Conservation (phyloP, 495 filamentous ascomycete species). For the Neurospora tetraspora region DNA sequence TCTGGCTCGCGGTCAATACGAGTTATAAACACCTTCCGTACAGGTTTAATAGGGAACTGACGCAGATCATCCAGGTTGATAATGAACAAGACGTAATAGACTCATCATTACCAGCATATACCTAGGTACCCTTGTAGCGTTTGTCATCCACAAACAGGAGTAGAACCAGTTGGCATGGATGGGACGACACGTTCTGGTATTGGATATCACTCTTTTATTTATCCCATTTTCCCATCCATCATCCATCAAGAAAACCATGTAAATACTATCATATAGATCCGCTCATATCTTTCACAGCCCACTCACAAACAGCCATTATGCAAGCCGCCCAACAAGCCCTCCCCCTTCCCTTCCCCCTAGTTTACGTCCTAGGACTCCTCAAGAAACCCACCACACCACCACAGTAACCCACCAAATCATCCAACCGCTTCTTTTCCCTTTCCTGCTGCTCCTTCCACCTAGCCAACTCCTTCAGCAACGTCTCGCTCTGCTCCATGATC, state of each 20-base stretch:
- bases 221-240: background rate
- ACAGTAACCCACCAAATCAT: slow-evolving; percentile 73
- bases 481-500: slow-evolving; percentile 31
- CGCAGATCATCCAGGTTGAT: too few relatives aligned
- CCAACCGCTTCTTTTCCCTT: slow-evolving; percentile 57
- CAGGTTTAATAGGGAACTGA: too few relatives aligned
- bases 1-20: too few relatives aligned
- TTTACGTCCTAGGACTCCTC: slow-evolving; percentile 48
- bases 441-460: slow-evolving; percentile 61
- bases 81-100: too few relatives aligned
- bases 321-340: background rate
- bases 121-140: too few relatives aligned
- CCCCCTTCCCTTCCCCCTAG: too few relatives aligned
- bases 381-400: slow-evolving; percentile 83
- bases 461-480: slow-evolving; percentile 38
- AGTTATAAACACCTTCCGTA: too few relatives aligned
- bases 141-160: too few relatives aligned
- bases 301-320: background rate
- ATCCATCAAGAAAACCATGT: background rate
- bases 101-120: too few relatives aligned
- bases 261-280: background rate
- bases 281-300: background rate
- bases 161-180: too few relatives aligned
- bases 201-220: background rate
- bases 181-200: background rate